Evolutionary conservation across 2,329 filamentous ascomycete genomes (phyloP).

Genomic region (Trichoderma aggressivum): DNA sequence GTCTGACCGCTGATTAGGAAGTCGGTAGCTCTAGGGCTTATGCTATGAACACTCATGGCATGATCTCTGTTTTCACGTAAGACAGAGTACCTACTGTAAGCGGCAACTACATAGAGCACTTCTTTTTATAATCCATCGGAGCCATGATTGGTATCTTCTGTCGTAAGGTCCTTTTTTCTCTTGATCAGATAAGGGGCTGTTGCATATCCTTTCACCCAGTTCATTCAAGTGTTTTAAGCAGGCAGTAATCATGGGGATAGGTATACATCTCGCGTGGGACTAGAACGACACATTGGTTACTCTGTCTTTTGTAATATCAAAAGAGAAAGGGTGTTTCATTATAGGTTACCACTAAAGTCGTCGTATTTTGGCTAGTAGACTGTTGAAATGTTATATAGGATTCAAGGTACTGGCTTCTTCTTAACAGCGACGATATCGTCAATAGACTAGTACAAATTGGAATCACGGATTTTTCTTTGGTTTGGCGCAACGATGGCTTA

Average conservation of each 20-base stretch:
- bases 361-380: not conserved
- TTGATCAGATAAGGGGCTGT: not conserved
- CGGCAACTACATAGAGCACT: not conserved
- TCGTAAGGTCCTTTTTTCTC: not conserved
- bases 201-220: not conserved
- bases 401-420: not conserved
- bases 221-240: not conserved
- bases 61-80: not conserved
- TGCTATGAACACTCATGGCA: not conserved
- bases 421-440: not conserved
- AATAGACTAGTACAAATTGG: accelerated
- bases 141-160: not conserved
- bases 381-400: not conserved
- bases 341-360: not conserved
- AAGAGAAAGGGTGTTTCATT: not conserved
- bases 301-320: not conserved
- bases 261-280: not conserved
- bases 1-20: not conserved
- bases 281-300: not conserved
- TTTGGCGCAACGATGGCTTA: not conserved
- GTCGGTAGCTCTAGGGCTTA: not conserved
- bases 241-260: not conserved
- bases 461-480: not conserved
- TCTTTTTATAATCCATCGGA: not conserved
- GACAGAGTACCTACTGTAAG: not conserved